Evolutionary conservation across 75 land plant species (phyloP), one percentile per base, ranked within the genome.

Genomic region (Pinus taeda): DNA sequence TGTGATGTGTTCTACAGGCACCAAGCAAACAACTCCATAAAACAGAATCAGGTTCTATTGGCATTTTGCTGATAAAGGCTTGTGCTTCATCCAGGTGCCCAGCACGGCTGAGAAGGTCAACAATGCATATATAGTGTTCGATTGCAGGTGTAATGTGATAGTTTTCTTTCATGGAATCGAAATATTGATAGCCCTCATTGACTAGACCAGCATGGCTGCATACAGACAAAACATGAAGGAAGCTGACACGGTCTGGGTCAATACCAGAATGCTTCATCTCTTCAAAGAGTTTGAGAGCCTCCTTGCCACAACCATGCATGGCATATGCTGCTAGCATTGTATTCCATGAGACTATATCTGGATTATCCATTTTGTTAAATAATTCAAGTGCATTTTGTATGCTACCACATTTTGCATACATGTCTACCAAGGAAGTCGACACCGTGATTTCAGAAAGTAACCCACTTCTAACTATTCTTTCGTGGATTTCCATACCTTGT

Each of bases 21-120:
- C 77, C 45, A 30, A 77, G 74, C 24, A 77, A 77, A 26, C 78
- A 64, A 21, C 29, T 36, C 78, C 78, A 77, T 20, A 71, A 12
- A 45, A 37, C 78, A 14, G 37, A 12, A 42, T 77, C 77, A 77
- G 42, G 49, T 39, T 39, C 33, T 33, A 73, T 29, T 75, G 76
- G 60, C 65, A 60, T 59, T 75, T 61, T 60, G 36, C 4, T 60
- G 21, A 75, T 6, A 57, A 75, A 45, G 24, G 37, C 42, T 21
- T 18, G 74, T 37, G 57, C 11, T 21, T 60, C 62, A 18, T 60
- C 62, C 20, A 60, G n/a, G 4, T 21, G 20, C 21, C 62, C 62
- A 20, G 62, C 62, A 60, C 62, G 62, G 22, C 62, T 21, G 21
- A 60, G 22, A 60, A 60, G 62, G 62, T 60, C 62, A 18, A 60